Evolutionary conservation across 305 asterid species (phyloP).

Genomic region (Plantago lanceolata): DNA sequence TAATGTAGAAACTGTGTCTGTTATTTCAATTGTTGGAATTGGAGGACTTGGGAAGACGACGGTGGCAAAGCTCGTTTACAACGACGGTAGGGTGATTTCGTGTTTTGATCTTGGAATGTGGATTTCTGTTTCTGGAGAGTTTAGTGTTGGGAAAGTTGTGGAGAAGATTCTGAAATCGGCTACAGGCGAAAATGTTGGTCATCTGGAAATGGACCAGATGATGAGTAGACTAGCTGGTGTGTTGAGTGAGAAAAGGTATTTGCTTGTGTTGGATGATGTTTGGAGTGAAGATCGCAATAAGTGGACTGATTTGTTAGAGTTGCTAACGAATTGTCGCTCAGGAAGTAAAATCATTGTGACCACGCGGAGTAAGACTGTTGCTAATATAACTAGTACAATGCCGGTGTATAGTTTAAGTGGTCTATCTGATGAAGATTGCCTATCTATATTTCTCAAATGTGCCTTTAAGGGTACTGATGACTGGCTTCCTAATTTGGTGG

Average conservation of each 20-base stretch:
- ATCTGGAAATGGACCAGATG: conserved; percentile 46
- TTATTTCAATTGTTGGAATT: conserved; percentile 50
- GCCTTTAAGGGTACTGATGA: conserved; percentile 33
- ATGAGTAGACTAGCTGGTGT: conserved; percentile 29
- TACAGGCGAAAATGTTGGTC: conserved; percentile 41
- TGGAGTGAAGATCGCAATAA: conserved; percentile 47
- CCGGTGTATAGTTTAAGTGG: conserved; percentile 33
- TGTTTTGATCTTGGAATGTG: conserved; percentile 41
- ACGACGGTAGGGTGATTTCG: conserved; percentile 32
- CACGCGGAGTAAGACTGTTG: conserved; percentile 42
- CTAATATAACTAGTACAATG: conserved; percentile 34
- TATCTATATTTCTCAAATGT: conserved; percentile 38
- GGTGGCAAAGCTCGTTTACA: conserved; percentile 43
- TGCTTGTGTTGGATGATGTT: conserved; percentile 51
- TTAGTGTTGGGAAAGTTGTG: conserved; percentile 35
- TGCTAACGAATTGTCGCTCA: conserved; percentile 33
- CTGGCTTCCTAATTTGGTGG: conserved; percentile 34
- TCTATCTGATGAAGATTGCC: conserved; percentile 37
- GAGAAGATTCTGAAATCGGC: conserved; percentile 42
- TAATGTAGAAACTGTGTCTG: conserved; percentile 33
- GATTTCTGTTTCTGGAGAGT: conserved; percentile 46
- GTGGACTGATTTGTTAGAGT: conserved; percentile 42
- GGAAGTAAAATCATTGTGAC: conserved; percentile 48
- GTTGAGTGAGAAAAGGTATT: conserved; percentile 31
- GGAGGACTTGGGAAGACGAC: conserved; percentile 57